Evolutionary conservation across 345 rosid genomes (phyloP).

Genomic region (Excoecaria cochinchinensis): DNA sequence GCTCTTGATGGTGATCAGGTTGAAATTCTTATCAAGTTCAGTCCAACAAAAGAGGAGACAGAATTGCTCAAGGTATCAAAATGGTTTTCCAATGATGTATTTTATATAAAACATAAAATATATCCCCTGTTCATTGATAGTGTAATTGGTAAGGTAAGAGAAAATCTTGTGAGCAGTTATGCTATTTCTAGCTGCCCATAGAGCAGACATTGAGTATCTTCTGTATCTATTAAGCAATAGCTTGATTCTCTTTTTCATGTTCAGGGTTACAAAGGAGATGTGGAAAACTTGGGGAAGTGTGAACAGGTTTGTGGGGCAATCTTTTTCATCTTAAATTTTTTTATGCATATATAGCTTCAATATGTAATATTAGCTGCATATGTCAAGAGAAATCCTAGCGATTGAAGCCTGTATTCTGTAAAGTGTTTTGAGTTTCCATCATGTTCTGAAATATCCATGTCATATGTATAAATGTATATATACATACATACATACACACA

Average conservation of each 20-base stretch:
- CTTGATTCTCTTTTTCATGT: not conserved
- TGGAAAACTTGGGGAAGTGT: constrained; percentile 73
- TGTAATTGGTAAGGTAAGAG: not conserved
- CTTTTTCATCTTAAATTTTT: not conserved
- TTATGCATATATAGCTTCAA: not conserved
- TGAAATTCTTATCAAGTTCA: constrained; percentile 76
- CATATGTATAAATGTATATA: not conserved
- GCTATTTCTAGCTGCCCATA: not conserved
- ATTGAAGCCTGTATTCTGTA: not conserved
- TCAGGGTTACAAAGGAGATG: constrained; percentile 64
- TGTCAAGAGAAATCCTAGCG: not conserved
- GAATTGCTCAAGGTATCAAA: constrained; percentile 64
- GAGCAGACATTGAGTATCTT: not conserved
- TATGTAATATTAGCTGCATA: not conserved
- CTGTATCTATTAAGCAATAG: not conserved
- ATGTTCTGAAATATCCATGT: not conserved
- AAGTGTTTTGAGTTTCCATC: not conserved
- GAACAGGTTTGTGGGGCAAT: constrained; percentile 54
- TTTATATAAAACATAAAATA: not conserved
- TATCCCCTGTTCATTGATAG: not conserved
- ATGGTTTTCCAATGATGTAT: not conserved
- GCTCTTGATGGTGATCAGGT: constrained; percentile 77
- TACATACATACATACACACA: not conserved
- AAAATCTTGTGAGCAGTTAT: not conserved
- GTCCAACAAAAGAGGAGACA: constrained; percentile 83